These are phyloP conservation scores for Nakaseomyces bracarensis DNA, from an alignment of 1,139 yeast genomes.

Conservation along the genomic window DNA sequence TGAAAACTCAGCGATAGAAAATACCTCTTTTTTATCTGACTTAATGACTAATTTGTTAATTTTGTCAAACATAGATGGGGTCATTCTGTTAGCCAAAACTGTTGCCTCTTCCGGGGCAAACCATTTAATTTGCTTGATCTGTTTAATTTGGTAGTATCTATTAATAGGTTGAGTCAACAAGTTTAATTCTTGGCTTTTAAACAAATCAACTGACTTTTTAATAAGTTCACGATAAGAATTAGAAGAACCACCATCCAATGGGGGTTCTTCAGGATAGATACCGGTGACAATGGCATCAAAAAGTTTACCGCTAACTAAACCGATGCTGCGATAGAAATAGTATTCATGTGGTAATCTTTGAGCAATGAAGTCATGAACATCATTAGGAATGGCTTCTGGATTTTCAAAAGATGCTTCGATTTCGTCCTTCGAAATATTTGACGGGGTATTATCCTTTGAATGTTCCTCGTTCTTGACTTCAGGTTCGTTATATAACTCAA, in stretches of 20 bases:
- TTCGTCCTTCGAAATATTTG: constrained; percentile 3
- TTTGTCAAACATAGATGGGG: constrained; percentile 40
- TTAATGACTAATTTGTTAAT: constrained; percentile 36
- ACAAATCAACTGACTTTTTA: constrained; percentile 38
- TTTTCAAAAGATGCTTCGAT: constrained; percentile 4
- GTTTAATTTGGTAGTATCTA: constrained; percentile 78
- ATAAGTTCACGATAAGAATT: constrained; percentile 53
- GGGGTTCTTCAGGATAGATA: constrained; percentile 53
- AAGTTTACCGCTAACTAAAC: constrained; percentile 58
- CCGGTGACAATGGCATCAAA: constrained; percentile 66
- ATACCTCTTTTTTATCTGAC: constrained; percentile 22
- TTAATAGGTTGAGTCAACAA: constrained; percentile 66
- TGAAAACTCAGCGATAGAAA: constrained; percentile 27
- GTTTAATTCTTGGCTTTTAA: constrained; percentile 55
- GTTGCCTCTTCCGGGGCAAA: constrained; percentile 41
- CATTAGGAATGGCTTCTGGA: constrained; percentile 45
- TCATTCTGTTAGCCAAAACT: constrained; percentile 45
- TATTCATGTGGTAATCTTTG: constrained; percentile 84
- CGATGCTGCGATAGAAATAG: constrained; percentile 72
- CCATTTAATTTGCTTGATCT: constrained; percentile 52
- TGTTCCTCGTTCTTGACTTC: constrained; percentile 9
- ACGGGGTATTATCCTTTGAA: constrained; percentile 1
- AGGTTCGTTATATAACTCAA: constrained; percentile 44
- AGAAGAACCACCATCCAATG: constrained; percentile 58
- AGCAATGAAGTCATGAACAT: constrained; percentile 74